Evolutionary conservation across 2,329 filamentous ascomycete genomes (phyloP), one percentile per base, ranked within the genome.

Genomic region (Monilinia vaccinii-corymbosi): DNA sequence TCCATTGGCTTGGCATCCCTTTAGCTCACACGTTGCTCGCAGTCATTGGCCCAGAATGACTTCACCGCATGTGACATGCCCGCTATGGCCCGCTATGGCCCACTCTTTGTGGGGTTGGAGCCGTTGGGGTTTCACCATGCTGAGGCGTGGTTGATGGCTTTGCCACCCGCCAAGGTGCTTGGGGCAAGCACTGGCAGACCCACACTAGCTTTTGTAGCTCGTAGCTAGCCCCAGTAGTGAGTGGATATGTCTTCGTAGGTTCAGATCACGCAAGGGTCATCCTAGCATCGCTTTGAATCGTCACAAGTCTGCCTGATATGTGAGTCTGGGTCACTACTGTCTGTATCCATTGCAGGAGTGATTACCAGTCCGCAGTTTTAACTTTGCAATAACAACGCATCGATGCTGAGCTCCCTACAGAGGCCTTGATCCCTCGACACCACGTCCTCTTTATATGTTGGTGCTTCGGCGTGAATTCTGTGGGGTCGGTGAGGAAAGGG

Each of bases 21-120:
- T 55, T 55, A 25, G 51, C 51, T 55, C 51, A 55, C 51, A 55
- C 51, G 51, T 55, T 55, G 40, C 44, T 28, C 13, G 32, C n/a
- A 44, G 45, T 34, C 51, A 55, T 55, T 55, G 51, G 51, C 44
- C 18, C n/a, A 55, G n/a, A 49, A 31, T 18, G 23, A 9, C n/a
- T 53, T 55, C 51, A 55, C 51, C 51, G 38, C 32, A 18, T 55
- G 38, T 55, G 13, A 8, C 8, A 44, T 8, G 51, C 23, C 38
- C 51, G 13, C 8, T 4, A 44, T 8, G 51, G 23, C 38, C 51
- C 51, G 14, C 51, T 23, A 55, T 23, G 51, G 16, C 28, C 51
- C 51, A 55, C 51, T 44, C 14, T 4, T 1, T 44, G 51, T 44
- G 51, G 51, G 38, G 51, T 55, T 23, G 18, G 16, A 23, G 51